These are phyloP conservation scores for Kwoniella sp. DNA, from an alignment of 768 basidiomycete species.

Conservation along the genomic window DNA sequence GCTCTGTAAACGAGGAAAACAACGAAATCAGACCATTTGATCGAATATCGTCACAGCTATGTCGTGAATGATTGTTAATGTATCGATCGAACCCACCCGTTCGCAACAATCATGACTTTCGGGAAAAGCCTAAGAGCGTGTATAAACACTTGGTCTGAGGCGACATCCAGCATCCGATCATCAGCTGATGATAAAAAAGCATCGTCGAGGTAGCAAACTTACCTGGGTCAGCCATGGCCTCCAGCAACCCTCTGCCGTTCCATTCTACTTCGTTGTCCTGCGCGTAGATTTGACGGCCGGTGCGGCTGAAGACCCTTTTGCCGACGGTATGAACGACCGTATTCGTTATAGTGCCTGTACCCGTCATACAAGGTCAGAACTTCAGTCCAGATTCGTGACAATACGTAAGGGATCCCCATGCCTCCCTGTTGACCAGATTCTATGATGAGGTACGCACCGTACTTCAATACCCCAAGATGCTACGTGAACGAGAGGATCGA, in stretches of 20 bases:
- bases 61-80: too few relatives aligned
- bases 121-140: constrained; percentile 48
- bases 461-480: constrained; percentile 49
- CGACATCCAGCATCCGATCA: background rate
- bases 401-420: too few relatives aligned
- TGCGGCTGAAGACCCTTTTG: constrained; percentile 40
- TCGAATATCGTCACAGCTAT: too few relatives aligned
- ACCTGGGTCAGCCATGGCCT: constrained; percentile 52
- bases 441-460: constrained; percentile 27
- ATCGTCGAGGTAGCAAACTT: constrained; percentile 4
- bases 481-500: constrained; percentile 3
- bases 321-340: constrained; percentile 38
- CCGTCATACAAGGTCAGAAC: constrained; percentile 2
- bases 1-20: constrained; percentile 22
- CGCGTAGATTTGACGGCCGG: constrained; percentile 50
- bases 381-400: too few relatives aligned
- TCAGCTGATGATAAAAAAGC: background rate
- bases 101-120: constrained; percentile 47
- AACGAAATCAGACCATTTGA: too few relatives aligned
- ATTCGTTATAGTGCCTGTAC: constrained; percentile 32
- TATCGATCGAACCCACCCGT: constrained; percentile 46
- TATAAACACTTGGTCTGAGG: constrained; percentile 44
- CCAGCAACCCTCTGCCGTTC: constrained; percentile 43
- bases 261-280: constrained; percentile 41
- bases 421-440: too few relatives aligned